phyloP scores from a whole-genome alignment of 2,329 filamentous ascomycete species.

The Neurospora sp. region DNA sequence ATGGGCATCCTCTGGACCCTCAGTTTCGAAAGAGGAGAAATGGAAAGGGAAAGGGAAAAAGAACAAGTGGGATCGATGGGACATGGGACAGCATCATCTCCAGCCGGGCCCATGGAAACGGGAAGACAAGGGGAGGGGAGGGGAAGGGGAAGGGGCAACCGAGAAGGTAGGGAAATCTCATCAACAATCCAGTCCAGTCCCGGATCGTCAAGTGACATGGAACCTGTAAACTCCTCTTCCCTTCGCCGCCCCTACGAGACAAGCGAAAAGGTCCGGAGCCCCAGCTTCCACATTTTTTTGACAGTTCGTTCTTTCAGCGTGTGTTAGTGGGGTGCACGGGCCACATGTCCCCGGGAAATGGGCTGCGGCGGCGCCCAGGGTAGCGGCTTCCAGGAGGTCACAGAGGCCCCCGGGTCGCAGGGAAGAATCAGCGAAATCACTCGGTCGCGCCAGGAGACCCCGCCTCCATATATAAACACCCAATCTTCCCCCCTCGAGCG shows the following conservation, averaged over 20 bases:
- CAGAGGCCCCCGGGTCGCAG: background rate
- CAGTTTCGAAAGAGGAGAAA: background rate
- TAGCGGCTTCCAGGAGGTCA: constrained; percentile 2
- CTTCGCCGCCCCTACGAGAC: background rate
- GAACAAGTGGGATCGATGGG: background rate
- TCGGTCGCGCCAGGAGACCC: constrained; percentile 44
- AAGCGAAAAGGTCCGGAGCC: background rate
- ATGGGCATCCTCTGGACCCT: background rate
- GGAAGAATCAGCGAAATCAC: constrained; percentile 19
- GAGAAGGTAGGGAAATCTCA: background rate
- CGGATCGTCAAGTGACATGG: background rate
- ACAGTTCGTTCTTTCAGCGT: background rate
- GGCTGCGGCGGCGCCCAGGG: constrained; percentile 4
- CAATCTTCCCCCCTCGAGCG: constrained; percentile 42
- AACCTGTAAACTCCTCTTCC: background rate
- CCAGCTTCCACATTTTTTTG: constrained; percentile 1
- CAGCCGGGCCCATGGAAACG: background rate
- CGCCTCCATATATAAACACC: constrained; percentile 51
- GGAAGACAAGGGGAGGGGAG: background rate
- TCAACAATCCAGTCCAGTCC: background rate
- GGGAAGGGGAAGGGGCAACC: background rate
- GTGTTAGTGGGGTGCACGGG: constrained; percentile 10
- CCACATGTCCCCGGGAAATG: constrained; percentile 12
- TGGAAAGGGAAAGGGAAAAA: background rate
- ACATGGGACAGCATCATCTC: background rate